Evolutionary conservation across 345 rosid species (phyloP).

Genomic region (Eucalyptus rudis): DNA sequence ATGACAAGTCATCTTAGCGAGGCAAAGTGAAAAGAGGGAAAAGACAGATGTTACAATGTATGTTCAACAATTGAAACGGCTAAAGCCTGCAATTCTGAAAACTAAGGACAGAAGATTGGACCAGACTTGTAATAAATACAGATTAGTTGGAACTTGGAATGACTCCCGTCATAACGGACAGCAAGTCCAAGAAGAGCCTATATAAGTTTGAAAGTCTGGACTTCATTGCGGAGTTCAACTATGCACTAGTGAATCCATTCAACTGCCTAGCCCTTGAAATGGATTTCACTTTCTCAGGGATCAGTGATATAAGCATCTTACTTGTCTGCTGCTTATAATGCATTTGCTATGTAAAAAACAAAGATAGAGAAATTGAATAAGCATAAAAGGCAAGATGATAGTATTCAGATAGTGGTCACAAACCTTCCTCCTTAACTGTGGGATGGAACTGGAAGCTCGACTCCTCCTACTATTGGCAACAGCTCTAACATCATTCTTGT

Average conservation of each 20-base stretch:
- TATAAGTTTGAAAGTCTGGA: background rate
- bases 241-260: background rate
- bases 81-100: background rate
- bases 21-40: background rate
- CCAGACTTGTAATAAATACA: background rate
- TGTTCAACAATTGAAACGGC: background rate
- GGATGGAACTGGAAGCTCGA: slow-evolving; percentile 4
- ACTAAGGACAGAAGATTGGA: background rate
- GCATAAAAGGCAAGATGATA: background rate
- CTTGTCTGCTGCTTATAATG: background rate
- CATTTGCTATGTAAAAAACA: background rate
- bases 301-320: background rate
- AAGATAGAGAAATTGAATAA: background rate
- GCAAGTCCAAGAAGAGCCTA: background rate
- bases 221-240: background rate
- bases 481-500: slow-evolving; percentile 44
- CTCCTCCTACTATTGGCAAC: slow-evolving; percentile 11
- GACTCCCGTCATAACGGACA: background rate
- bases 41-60: background rate
- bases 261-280: background rate
- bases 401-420: background rate
- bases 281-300: background rate
- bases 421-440: slow-evolving; percentile 42
- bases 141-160: background rate
- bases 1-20: background rate